Evolutionary conservation across 441 rosid species (phyloP).

Genomic region (Erysimum cheiri): DNA sequence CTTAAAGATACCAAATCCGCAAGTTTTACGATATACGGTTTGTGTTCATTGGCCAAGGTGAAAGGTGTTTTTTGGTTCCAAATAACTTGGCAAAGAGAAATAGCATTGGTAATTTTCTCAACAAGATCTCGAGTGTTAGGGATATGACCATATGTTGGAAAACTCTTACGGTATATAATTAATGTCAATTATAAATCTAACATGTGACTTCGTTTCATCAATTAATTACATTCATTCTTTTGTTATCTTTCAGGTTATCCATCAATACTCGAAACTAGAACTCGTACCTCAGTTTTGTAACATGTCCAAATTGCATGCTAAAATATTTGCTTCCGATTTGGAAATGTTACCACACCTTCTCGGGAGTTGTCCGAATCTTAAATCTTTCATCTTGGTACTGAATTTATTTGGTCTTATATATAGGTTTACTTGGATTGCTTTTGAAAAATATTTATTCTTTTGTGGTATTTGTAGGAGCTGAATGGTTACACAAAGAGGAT

Average conservation of each 20-base stretch:
- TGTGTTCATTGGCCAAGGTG: slow-evolving; percentile 9
- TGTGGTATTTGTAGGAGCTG: slow-evolving; percentile 11
- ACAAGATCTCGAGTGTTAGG: neutral
- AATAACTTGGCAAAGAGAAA: slow-evolving; percentile 3
- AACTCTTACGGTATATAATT: slow-evolving; percentile 22
- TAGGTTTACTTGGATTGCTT: neutral
- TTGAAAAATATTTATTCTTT: neutral
- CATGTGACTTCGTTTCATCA: neutral
- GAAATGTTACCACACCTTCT: slow-evolving; percentile 1
- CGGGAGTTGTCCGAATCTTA: slow-evolving; percentile 15
- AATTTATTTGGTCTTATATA: neutral
- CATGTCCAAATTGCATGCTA: neutral
- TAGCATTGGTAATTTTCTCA: slow-evolving; percentile 3
- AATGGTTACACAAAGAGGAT: neutral
- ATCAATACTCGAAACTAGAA: slow-evolving; percentile 6
- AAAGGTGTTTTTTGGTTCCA: neutral
- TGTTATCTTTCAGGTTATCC: neutral
- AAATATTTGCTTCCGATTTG: neutral
- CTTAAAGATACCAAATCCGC: neutral
- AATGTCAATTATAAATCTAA: neutral
- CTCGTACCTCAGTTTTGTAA: neutral
- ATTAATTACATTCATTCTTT: neutral
- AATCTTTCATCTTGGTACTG: slow-evolving; percentile 4
- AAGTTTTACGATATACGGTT: neutral
- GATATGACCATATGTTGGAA: slow-evolving; percentile 4